Percentiles rank a stretch among this genome's conserved stretches.
These are phyloP conservation scores for Fragilaria radians DNA, from an alignment of 108 stramenopile genomes.

Conservation along the genomic window DNA sequence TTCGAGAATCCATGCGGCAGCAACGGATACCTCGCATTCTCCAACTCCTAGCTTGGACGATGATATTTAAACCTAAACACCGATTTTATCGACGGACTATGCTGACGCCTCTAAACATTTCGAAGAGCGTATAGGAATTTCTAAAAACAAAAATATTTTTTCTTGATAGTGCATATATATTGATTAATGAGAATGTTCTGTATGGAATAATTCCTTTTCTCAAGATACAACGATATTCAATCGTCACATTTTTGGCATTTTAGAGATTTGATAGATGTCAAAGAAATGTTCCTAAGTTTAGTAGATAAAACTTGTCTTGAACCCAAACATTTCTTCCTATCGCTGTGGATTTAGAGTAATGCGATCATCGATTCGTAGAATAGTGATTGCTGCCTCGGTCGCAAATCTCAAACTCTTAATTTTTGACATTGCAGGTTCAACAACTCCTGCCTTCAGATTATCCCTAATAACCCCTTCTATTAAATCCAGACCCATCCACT, in stretches of 20 bases:
- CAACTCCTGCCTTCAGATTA: conserved; percentile 93
- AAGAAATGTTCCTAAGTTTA: too few relatives aligned
- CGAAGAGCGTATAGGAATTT: too few relatives aligned
- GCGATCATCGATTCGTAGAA: conserved; percentile 96
- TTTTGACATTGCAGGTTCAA: conserved; percentile 99
- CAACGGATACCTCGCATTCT: neutral
- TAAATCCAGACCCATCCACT: conserved; percentile 89
- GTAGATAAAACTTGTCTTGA: too few relatives aligned
- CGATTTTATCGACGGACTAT: neutral
- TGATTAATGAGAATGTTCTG: too few relatives aligned
- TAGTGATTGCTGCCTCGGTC: conserved; percentile 98
- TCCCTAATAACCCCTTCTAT: conserved; percentile 83
- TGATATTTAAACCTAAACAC: neutral
- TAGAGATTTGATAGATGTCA: too few relatives aligned
- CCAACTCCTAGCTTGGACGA: neutral
- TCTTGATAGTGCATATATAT: too few relatives aligned
- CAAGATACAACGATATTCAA: too few relatives aligned
- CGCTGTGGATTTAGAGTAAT: conserved; percentile 45
- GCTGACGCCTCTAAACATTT: neutral
- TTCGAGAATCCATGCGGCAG: neutral
- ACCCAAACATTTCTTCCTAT: neutral
- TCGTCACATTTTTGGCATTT: too few relatives aligned
- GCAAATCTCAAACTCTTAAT: conserved; percentile 98
- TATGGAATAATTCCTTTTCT: conserved; percentile 1
- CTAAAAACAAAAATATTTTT: too few relatives aligned